Conservation (phyloP, 257 asterid genomes). For the Rubia yunnanensis region DNA sequence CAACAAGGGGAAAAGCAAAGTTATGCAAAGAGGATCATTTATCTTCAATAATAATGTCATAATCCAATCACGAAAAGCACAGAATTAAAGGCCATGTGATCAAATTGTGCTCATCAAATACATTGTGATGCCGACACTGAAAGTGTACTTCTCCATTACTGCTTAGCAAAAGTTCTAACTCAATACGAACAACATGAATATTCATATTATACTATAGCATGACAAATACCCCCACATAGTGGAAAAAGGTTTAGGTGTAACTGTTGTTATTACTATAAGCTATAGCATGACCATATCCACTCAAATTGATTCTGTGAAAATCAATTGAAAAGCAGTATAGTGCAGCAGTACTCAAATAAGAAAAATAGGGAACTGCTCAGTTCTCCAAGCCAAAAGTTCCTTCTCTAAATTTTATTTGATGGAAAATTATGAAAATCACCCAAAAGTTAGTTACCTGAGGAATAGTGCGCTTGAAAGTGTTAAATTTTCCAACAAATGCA, state of each 20-base stretch:
- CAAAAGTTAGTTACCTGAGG: slow-evolving; percentile 68
- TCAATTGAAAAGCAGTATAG: neutral
- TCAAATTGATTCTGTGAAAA: neutral
- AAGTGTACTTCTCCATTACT: neutral
- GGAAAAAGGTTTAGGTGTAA: neutral
- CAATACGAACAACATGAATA: neutral
- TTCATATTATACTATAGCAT: neutral
- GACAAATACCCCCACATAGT: neutral
- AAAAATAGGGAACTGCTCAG: neutral
- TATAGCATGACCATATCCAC: neutral
- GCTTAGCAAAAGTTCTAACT: neutral
- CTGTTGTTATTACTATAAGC: neutral
- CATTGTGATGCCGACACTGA: neutral
- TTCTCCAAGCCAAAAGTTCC: neutral
- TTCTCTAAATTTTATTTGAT: neutral
- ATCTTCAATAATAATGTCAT: neutral
- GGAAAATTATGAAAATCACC: neutral
- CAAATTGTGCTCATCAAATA: neutral
- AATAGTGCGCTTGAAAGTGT: slow-evolving; percentile 89
- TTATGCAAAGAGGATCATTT: neutral
- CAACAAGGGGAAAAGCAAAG: neutral
- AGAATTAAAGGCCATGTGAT: neutral
- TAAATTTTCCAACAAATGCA: slow-evolving; percentile 97
- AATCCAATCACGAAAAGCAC: neutral
- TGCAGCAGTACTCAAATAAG: neutral